A percentile compares a stretch with the other conserved stretches of the same genome.
Conservation (phyloP, 495 filamentous ascomycete genomes). For the Xylaria scruposa region DNA sequence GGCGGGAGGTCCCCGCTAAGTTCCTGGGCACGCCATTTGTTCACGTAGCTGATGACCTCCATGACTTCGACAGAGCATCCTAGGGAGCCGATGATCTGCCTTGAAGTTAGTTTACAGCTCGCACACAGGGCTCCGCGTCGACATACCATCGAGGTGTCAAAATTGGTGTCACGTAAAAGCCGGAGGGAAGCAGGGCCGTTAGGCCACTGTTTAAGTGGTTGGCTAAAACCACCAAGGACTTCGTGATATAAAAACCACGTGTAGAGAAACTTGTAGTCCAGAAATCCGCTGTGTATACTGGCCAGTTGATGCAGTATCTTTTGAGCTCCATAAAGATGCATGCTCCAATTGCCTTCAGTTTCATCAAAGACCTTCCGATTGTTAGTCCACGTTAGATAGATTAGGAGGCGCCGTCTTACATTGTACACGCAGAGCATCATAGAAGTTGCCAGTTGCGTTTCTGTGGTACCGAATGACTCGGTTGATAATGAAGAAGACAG, state of each 20-base stretch:
- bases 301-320: constrained; percentile 39
- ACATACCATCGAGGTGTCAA: constrained; percentile 41
- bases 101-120: constrained; percentile 16
- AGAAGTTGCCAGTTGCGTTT: constrained; percentile 46
- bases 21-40: constrained; percentile 39
- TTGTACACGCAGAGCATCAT: constrained; percentile 51
- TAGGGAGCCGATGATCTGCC: constrained; percentile 44
- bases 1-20: constrained; percentile 26
- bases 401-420: constrained; percentile 28
- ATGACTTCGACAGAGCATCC: constrained; percentile 46
- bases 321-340: constrained; percentile 44
- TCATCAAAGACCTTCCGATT: constrained; percentile 44
- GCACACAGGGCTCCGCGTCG: background rate
- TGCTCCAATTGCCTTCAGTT: constrained; percentile 44
- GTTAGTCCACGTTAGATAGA: constrained; percentile 24
- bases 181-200: constrained; percentile 37
- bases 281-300: constrained; percentile 33
- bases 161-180: constrained; percentile 35
- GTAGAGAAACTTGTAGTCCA: constrained; percentile 41
- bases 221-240: constrained; percentile 43
- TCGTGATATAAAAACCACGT: constrained; percentile 49
- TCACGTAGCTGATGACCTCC: constrained; percentile 42
- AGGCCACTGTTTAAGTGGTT: constrained; percentile 35
- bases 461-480: constrained; percentile 35
- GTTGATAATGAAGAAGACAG: constrained; percentile 39